Base-by-base conservation (phyloP, 345 rosid species). In the Diplotaxis tenuifolia region DNA sequence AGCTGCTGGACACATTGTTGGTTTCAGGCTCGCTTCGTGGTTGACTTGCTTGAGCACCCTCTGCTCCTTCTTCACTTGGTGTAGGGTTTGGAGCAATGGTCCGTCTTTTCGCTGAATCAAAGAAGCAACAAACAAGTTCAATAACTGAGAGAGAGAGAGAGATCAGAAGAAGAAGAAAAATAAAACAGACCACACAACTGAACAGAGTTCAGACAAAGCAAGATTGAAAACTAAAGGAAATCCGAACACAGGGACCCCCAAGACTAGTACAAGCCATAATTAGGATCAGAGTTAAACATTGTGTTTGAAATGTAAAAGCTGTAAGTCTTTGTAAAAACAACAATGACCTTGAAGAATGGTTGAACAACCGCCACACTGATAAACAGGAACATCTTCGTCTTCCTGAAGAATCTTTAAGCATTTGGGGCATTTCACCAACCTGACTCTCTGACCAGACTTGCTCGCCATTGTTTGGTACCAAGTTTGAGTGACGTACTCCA, bases 361-460 rank as follows among this genome's bases (percentile, higher is more conserved):
- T 31, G 67, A 70, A 49, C 98, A 93, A 15, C 83, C 83, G 68
- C 98, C 98, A 53, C 98, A 93, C 62, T 42, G 63, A 64, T 90
- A 90, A 16, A 89, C 83, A 3, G 81, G 86, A 79, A 85, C 67
- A 72, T 86, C 75, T 15, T 82, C 78, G 6, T 74, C 73, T 80
- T 90, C 98, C 2, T 75, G 83, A 66, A 93, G 93, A 78, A 90
- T 60, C 66, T 59, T 23, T 5, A 57, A 32, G 67, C 98, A 90
- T 55, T 74, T 86, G 5, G 98, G 98, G 54, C 98, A 90, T 60
- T 63, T 82, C 59, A 93, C 97, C 1, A 93, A 31, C 66, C 93
- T 85, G 77, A 84, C 32, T 68, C 74, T 80, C 31, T 79, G 69
- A 70, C 74, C 54, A 7, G 70, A 20, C 74, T 57, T 71, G 31